phyloP scores from a whole-genome alignment of 345 rosid genomes.

The Rhodomyrtus tomentosa region DNA sequence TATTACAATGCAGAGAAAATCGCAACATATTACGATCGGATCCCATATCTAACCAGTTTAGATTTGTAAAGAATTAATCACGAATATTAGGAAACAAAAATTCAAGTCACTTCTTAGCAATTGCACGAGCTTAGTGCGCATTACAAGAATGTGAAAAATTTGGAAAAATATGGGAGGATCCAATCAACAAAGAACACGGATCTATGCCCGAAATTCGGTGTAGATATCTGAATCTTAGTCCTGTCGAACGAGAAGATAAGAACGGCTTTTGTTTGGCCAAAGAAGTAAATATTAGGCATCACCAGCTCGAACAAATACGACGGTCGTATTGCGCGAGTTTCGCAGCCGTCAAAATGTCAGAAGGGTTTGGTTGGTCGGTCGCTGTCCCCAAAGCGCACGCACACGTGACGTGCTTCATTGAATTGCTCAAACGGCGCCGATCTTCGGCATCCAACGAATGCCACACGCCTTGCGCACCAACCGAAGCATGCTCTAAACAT shows the following conservation, averaged over 20 bases:
- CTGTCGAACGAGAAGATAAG: background rate
- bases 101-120: background rate
- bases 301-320: background rate
- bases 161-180: background rate
- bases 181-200: background rate
- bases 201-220: background rate
- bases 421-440: background rate
- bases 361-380: background rate
- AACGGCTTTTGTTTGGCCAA: background rate
- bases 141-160: background rate
- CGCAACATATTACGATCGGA: background rate
- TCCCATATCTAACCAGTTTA: background rate
- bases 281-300: background rate
- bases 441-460: background rate
- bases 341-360: background rate
- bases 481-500: too few relatives aligned
- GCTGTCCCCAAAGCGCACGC: background rate
- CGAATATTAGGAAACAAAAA: rapidly evolving
- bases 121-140: background rate
- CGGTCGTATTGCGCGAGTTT: background rate
- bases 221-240: background rate
- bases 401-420: background rate
- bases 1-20: background rate
- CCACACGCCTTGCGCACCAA: background rate
- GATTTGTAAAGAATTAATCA: background rate